Evolutionary conservation across 1,139 yeast genomes (phyloP).

Genomic region (Komagataea norvegica): DNA sequence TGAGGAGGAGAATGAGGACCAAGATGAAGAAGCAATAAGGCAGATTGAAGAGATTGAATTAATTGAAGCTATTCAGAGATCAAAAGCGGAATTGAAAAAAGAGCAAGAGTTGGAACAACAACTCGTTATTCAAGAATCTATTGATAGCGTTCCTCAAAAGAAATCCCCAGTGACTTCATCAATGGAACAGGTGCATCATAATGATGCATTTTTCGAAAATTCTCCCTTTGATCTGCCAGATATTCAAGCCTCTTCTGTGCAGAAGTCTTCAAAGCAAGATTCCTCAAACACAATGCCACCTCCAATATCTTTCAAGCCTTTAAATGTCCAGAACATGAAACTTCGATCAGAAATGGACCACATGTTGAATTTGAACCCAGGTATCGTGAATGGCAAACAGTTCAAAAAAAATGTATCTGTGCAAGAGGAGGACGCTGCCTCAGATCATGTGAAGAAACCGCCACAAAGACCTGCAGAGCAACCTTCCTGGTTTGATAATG

Average conservation of each 20-base stretch:
- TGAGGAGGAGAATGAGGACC: conserved; percentile 31
- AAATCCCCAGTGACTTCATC: no score
- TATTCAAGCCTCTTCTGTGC: no score
- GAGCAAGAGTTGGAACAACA: conserved; percentile 13
- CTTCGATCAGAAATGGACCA: conserved; percentile 19
- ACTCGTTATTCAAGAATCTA: background rate
- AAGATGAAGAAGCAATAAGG: conserved; percentile 9
- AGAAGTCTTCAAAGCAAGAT: background rate
- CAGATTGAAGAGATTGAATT: conserved; percentile 36
- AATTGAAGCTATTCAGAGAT: conserved; percentile 42
- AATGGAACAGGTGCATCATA: conserved; percentile 3
- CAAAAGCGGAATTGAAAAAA: conserved; percentile 36
- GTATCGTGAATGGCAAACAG: background rate
- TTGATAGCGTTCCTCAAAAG: no score
- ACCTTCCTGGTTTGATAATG: conserved; percentile 18
- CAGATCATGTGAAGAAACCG: background rate
- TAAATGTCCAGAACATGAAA: conserved; percentile 1
- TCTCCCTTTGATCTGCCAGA: conserved; percentile 18
- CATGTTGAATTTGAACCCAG: conserved; percentile 8
- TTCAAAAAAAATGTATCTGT: no score
- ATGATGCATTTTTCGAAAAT: conserved; percentile 15
- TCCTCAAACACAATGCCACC: no score
- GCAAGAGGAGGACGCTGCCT: background rate
- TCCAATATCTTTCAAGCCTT: background rate
- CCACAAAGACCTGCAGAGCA: background rate